Percentiles rank a stretch among this genome's conserved stretches.
Conservation (phyloP, 2,329 filamentous ascomycete species). For the Tolypocladium tundrense region DNA sequence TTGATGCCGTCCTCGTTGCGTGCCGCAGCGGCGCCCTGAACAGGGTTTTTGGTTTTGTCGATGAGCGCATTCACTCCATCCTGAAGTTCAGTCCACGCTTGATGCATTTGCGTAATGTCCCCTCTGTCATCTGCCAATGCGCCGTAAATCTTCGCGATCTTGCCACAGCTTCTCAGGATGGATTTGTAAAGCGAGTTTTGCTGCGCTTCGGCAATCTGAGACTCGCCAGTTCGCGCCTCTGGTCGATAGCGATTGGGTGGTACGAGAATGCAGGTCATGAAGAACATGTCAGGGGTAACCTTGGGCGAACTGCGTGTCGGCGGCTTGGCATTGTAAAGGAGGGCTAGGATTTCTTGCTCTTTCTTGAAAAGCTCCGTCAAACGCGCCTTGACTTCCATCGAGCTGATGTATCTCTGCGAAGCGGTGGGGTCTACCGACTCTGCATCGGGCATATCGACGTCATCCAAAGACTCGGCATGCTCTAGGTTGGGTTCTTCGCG, state of each 20-base stretch:
- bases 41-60: conserved; percentile 77
- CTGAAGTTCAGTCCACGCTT: conserved; percentile 74
- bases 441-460: conserved; percentile 21
- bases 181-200: conserved; percentile 83
- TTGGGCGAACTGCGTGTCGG: conserved; percentile 42
- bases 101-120: conserved; percentile 63
- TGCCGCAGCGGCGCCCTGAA: conserved; percentile 66
- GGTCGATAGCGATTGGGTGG: conserved; percentile 89
- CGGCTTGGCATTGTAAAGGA: conserved; percentile 76
- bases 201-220: conserved; percentile 75
- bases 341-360: conserved; percentile 70
- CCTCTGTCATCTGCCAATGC: conserved; percentile 33
- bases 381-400: conserved; percentile 73
- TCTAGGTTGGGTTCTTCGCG: conserved; percentile 35
- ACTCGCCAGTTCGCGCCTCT: conserved; percentile 70
- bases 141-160: conserved; percentile 59
- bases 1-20: conserved; percentile 90
- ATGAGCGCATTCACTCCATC: conserved; percentile 88
- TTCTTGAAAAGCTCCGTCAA: conserved; percentile 74
- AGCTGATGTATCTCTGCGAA: conserved; percentile 65
- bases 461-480: conserved; percentile 31
- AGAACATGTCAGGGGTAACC: conserved; percentile 85
- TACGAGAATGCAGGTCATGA: conserved; percentile 75
- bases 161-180: conserved; percentile 66
- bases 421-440: conserved; percentile 9